A percentile compares a stretch with the other conserved stretches of the same genome.
phyloP scores from a whole-genome alignment of 805 yeast genomes.

The Metschnikowia baotianmanensis region DNA sequence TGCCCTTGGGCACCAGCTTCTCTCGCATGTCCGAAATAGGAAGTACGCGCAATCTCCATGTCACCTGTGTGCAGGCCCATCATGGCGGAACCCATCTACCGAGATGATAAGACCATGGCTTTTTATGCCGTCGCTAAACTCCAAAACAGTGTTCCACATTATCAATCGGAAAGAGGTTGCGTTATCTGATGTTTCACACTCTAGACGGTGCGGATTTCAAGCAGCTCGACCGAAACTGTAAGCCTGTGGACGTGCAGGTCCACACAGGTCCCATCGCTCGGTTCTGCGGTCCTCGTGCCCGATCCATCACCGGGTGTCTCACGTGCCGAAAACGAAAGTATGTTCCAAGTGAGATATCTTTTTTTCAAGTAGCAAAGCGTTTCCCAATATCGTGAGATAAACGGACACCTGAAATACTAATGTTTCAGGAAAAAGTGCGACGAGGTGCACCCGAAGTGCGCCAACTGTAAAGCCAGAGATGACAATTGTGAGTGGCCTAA shows the following conservation, averaged over 20 bases:
- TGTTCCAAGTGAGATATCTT: no score
- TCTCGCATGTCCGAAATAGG: background rate
- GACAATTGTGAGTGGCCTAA: conserved; percentile 14
- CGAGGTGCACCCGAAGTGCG: conserved; percentile 17
- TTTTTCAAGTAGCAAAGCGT: no score
- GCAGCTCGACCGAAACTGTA: conserved; percentile 8
- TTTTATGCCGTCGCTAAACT: background rate
- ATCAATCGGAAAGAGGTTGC: background rate
- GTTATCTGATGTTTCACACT: conserved; percentile 16
- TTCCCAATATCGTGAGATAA: no score
- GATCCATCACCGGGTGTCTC: conserved; percentile 18
- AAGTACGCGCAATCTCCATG: background rate
- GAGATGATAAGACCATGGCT: no score
- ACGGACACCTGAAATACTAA: conserved; percentile 9
- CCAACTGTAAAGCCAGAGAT: conserved; percentile 8
- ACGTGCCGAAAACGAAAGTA: conserved; percentile 20
- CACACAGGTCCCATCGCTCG: conserved; percentile 8
- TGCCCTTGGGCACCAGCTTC: no score
- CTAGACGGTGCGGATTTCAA: conserved; percentile 12
- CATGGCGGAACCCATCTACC: no score
- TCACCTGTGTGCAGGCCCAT: no score
- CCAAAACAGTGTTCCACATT: background rate
- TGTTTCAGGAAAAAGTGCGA: conserved; percentile 20
- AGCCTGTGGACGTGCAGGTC: conserved; percentile 14
- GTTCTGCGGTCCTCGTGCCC: conserved; percentile 18